These are phyloP conservation scores for Erodium moschatum DNA, from an alignment of 441 rosid species.

Conservation along the genomic window DNA sequence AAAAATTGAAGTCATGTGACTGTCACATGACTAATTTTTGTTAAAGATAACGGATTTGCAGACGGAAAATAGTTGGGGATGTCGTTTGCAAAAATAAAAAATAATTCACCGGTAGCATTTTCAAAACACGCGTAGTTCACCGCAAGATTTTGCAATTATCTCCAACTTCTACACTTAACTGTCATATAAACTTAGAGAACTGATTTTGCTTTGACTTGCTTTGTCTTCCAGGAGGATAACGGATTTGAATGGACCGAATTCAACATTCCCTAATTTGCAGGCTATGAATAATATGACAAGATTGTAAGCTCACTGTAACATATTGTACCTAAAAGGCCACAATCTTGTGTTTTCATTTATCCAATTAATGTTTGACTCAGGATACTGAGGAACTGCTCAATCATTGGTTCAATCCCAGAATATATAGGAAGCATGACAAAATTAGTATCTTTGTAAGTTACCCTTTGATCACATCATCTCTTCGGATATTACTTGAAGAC, in stretches of 20 bases:
- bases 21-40: too few relatives aligned
- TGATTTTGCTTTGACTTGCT: conserved; percentile 4
- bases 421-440: conserved; percentile 29
- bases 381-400: conserved; percentile 58
- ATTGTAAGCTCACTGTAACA: conserved; percentile 32
- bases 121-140: too few relatives aligned
- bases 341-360: neutral
- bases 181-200: neutral
- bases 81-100: too few relatives aligned
- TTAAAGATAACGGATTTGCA: too few relatives aligned
- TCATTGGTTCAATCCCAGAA: conserved; percentile 40
- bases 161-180: neutral
- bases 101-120: too few relatives aligned
- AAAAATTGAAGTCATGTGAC: too few relatives aligned
- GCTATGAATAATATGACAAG: conserved; percentile 17
- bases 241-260: conserved; percentile 46
- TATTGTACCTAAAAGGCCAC: neutral
- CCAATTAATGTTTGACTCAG: conserved; percentile 22
- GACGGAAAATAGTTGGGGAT: too few relatives aligned
- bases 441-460: conserved; percentile 48
- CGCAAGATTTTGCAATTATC: too few relatives aligned
- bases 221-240: conserved; percentile 52
- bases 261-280: conserved; percentile 43
- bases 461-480: neutral
- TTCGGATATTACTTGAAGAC: neutral